These are phyloP conservation scores for Neopestalotiopsis sp. DNA, from an alignment of 2,329 filamentous ascomycete genomes.

Conservation along the genomic window DNA sequence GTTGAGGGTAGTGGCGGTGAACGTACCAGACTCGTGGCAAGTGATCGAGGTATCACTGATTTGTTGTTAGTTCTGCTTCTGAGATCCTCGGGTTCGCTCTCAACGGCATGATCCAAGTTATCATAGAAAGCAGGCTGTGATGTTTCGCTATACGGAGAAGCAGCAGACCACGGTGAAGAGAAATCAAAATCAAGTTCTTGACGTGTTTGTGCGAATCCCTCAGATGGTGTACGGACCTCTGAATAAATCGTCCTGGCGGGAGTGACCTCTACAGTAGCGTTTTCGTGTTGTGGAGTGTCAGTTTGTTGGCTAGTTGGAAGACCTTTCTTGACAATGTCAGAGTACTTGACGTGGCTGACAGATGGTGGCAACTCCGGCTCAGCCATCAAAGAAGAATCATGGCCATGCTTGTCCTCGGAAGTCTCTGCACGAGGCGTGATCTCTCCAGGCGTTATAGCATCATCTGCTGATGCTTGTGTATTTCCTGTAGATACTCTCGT, in stretches of 20 bases:
- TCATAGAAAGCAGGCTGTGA: neutral
- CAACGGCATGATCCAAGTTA: slow-evolving; percentile 13
- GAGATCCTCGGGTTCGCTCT: slow-evolving; percentile 1
- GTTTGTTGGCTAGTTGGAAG: neutral
- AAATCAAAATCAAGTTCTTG: slow-evolving; percentile 22
- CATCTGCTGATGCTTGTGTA: neutral
- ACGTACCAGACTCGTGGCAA: slow-evolving; percentile 15
- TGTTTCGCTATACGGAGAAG: slow-evolving; percentile 8
- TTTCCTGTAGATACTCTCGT: neutral
- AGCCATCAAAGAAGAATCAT: neutral
- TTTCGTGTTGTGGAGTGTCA: neutral
- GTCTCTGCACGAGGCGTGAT: neutral
- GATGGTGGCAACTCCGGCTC: neutral
- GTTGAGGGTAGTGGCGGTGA: slow-evolving; percentile 4
- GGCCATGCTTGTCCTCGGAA: neutral
- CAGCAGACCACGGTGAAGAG: slow-evolving; percentile 20
- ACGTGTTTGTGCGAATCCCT: slow-evolving; percentile 22
- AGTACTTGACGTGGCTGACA: neutral
- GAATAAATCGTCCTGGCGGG: neutral
- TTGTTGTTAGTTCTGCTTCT: neutral
- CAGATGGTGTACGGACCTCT: slow-evolving; percentile 9
- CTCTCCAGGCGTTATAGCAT: neutral
- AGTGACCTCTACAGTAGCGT: neutral
- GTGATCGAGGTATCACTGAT: neutral
- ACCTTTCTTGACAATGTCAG: neutral